A percentile compares a stretch with the other conserved stretches of the same genome.
Conservation (phyloP, 257 asterid genomes). For the Voacanga thouarsii region DNA sequence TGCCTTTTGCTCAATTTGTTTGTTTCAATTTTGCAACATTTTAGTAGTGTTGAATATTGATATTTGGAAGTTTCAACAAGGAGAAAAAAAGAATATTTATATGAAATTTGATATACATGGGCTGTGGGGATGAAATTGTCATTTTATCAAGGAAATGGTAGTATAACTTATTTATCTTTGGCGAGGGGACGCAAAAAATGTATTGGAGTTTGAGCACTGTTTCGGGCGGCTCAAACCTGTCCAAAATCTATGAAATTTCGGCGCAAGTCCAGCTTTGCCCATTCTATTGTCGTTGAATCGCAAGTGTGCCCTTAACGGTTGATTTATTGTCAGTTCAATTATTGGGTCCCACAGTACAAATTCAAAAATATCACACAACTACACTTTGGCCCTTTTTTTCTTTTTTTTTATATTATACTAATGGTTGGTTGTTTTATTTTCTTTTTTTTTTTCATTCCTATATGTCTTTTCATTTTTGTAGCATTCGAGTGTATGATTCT, state of each 20-base stretch:
- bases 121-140: constrained; percentile 48
- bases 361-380: not conserved
- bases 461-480: no score
- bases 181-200: constrained; percentile 28
- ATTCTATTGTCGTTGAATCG: constrained; percentile 8
- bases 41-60: no score
- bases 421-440: no score
- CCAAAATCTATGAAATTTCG: constrained; percentile 39
- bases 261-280: constrained; percentile 38
- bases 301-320: constrained; percentile 43
- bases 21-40: no score
- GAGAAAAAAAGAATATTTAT: not conserved
- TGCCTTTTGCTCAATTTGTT: no score
- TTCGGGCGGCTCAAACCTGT: constrained; percentile 47
- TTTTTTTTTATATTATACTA: not conserved
- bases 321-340: constrained; percentile 24
- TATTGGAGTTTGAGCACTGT: constrained; percentile 43
- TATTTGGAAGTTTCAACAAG: not conserved
- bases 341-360: constrained; percentile 25
- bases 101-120: constrained; percentile 37
- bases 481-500: no score
- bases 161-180: constrained; percentile 30
- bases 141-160: constrained; percentile 29
- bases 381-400: not conserved
- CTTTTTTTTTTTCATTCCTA: no score